Percentiles rank a stretch among this genome's conserved stretches.
phyloP scores from a whole-genome alignment of 2,329 filamentous ascomycete genomes.

The Colletotrichum spaethianum region DNA sequence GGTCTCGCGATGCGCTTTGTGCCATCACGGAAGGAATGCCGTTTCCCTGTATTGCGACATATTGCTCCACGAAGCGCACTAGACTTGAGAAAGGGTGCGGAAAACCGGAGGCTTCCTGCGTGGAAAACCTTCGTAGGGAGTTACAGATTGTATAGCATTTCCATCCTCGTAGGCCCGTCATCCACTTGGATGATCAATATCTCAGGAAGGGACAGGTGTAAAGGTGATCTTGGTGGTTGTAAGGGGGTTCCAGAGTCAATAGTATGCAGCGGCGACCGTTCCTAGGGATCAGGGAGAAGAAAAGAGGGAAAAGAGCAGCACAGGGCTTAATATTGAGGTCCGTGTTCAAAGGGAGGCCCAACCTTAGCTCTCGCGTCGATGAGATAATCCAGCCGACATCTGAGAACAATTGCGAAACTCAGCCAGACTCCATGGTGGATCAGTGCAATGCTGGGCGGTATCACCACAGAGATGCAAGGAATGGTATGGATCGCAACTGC shows the following conservation, averaged over 20 bases:
- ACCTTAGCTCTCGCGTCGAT: background rate
- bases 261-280: conserved; percentile 22
- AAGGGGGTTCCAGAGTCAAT: conserved; percentile 29
- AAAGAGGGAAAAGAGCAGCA: conserved; percentile 5
- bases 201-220: background rate
- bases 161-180: background rate
- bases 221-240: background rate
- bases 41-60: conserved; percentile 36
- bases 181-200: conserved; percentile 1
- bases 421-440: background rate
- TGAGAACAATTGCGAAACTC: background rate
- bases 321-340: conserved; percentile 11
- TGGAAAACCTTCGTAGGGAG: background rate
- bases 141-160: conserved; percentile 24
- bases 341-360: conserved; percentile 27
- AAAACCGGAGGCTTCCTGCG: background rate
- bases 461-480: background rate
- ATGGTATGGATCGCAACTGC: conserved; percentile 3
- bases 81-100: background rate
- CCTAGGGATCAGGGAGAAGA: conserved; percentile 33
- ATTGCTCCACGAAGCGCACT: conserved; percentile 22
- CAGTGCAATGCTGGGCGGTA: background rate
- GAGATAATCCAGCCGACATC: background rate
- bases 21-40: conserved; percentile 23
- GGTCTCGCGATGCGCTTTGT: background rate